phyloP scores from a whole-genome alignment of 352 stramenopile genomes.

The Phytophthora boehmeriae region DNA sequence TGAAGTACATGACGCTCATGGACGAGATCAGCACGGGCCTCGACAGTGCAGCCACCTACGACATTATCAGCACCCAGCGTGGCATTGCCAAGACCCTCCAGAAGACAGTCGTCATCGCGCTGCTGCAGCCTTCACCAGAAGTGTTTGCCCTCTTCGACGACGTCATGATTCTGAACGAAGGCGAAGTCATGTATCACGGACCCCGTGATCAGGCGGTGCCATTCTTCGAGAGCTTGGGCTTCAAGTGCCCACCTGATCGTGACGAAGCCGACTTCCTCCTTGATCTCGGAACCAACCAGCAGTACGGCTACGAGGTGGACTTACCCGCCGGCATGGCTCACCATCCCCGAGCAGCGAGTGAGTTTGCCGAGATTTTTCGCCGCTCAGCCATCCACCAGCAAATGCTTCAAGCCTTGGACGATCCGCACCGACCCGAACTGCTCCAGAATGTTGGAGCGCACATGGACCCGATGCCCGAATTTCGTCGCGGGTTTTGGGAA shows the following conservation, averaged over 20 bases:
- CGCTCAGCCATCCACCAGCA: constrained; percentile 19
- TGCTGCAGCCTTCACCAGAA: constrained; percentile 80
- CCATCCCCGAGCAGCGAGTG: constrained; percentile 24
- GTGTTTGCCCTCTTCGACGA: constrained; percentile 7
- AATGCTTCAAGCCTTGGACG: constrained; percentile 24
- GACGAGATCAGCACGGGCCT: constrained; percentile 95
- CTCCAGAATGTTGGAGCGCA: constrained; percentile 20
- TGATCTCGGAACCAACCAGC: constrained; percentile 35
- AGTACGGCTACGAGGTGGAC: constrained; percentile 35
- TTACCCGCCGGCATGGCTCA: constrained; percentile 2
- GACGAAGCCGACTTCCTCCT: constrained; percentile 40
- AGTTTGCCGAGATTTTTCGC: constrained; percentile 39
- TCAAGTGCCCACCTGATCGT: constrained; percentile 35
- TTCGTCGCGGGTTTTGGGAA: constrained; percentile 31
- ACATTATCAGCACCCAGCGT: constrained; percentile 41
- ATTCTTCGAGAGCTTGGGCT: constrained; percentile 78
- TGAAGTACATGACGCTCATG: constrained; percentile 79
- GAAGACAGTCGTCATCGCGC: constrained; percentile 54
- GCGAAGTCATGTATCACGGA: constrained; percentile 36
- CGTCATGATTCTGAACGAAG: constrained; percentile 15
- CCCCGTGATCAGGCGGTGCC: constrained; percentile 52
- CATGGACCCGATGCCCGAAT: constrained; percentile 37
- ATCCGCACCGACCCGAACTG: constrained; percentile 16
- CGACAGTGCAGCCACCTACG: constrained; percentile 63
- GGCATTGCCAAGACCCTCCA: constrained; percentile 25